Base-by-base conservation (phyloP, 2,329 filamentous ascomycete species). In the Gyromitra esculenta region DNA sequence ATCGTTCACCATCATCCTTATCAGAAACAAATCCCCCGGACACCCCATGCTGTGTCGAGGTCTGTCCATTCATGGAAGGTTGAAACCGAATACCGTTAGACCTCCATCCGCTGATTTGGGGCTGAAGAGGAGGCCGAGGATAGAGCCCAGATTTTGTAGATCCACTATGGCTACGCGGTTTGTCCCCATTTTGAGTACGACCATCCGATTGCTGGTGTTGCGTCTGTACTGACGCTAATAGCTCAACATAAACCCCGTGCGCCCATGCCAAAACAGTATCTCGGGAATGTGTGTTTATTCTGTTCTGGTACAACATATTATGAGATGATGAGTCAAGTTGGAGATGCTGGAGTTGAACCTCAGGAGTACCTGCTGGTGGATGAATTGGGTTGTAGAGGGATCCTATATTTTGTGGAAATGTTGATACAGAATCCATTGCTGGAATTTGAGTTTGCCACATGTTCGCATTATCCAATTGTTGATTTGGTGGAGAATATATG, bases 171-270 rank as follows among this genome's bases (percentile, higher is more conserved):
- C 48, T 45, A 65, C 71, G 75, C 56, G 52, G 48, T 48, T 52
- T 62, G 5, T 75, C 66, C 13, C 43, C 71, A 31, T 37, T 25
- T 62, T 70, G 75, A 15, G 59, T 31, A 60, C 75, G 66, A 25
- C 25, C 59, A 56, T 73, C 71, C 31, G 57, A 21, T 50, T 74
- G 77, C 15, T 59, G 68, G 25, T 89, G 73, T 88, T 89, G 21
- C 85, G 85, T 67, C 88, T 91, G 89, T 5, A 92, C 85, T 78
- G 88, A 89, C 8, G 89, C 84, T 2, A 94, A 84, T 6, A 95
- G 86, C 78, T 93, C 90, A 62, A 91, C 86, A 82, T 94, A 94
- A 41, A 90, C 88, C 79, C 87, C 87, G 82, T 94, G 90, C n/a
- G 91, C 92, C 84, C 89, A 90, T 13, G 87, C 85, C 31, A 94